Percentiles rank a stretch among this genome's conserved stretches.
These are phyloP conservation scores for Penicillium olsonii DNA, from an alignment of 2,329 filamentous ascomycete genomes.

Conservation along the genomic window DNA sequence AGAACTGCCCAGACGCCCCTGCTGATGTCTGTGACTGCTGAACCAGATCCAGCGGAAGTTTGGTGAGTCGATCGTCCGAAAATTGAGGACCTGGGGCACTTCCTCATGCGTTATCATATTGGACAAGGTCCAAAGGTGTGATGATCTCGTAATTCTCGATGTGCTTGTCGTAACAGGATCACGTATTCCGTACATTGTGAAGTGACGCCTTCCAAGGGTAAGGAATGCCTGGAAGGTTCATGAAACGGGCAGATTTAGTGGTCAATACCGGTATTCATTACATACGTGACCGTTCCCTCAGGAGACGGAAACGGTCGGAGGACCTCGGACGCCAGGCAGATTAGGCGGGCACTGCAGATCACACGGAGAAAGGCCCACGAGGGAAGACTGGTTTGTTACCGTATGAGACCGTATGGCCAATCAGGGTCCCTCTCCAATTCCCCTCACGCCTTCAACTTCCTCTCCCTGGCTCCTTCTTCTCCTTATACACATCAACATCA, in stretches of 20 bases:
- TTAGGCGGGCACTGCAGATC: constrained; percentile 3
- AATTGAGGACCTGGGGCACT: too few species aligned
- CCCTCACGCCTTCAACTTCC: constrained; percentile 18
- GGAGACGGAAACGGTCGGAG: constrained; percentile 13
- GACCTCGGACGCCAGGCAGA: constrained; percentile 12
- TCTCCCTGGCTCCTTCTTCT: constrained; percentile 20
- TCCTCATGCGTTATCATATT: not conserved
- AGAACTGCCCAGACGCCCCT: constrained; percentile 3
- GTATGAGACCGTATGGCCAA: constrained; percentile 11
- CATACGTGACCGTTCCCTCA: constrained; percentile 5
- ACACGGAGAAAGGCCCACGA: constrained; percentile 17
- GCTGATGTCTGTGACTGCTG: constrained; percentile 10
- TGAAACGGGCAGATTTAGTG: constrained; percentile 19
- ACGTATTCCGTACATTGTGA: not conserved
- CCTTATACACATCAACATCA: constrained; percentile 18
- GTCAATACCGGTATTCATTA: constrained; percentile 16
- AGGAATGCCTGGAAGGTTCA: constrained; percentile 33
- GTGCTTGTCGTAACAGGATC: not conserved
- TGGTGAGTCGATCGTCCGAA: not conserved
- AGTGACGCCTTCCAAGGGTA: constrained; percentile 19
- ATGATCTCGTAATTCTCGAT: too few species aligned
- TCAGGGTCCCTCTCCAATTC: constrained; percentile 18
- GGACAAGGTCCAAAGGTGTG: not conserved
- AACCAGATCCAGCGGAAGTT: constrained; percentile 1
- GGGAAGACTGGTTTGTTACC: constrained; percentile 19